phyloP scores from a whole-genome alignment of 2,329 filamentous ascomycete species.

The Cladosporium sp. region DNA sequence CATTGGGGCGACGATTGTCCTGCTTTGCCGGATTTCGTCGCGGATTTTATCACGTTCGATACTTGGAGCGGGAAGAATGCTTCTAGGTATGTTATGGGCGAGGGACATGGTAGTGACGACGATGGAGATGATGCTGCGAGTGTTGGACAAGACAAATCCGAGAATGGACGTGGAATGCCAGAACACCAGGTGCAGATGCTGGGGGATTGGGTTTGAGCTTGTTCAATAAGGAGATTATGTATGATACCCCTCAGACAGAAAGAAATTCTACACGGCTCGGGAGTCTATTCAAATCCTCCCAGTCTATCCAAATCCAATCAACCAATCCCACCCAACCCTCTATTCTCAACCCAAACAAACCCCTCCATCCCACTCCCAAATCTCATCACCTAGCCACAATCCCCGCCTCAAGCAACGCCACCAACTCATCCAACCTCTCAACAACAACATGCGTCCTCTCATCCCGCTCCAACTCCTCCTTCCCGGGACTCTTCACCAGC shows the following conservation, averaged over 20 bases:
- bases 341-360: too few species aligned
- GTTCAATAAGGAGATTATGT: too few species aligned
- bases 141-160: background rate
- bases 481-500: slow-evolving; percentile 51
- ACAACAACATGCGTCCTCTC: slow-evolving; percentile 31
- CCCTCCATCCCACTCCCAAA: background rate
- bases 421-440: slow-evolving; percentile 14
- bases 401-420: slow-evolving; percentile 1
- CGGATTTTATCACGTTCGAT: slow-evolving; percentile 6
- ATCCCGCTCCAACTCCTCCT: slow-evolving; percentile 32
- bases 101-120: too few species aligned
- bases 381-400: background rate
- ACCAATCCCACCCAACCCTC: too few species aligned
- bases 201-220: slow-evolving; percentile 7
- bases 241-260: too few species aligned
- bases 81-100: background rate
- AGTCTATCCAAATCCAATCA: background rate
- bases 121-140: background rate
- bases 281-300: too few species aligned
- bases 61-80: slow-evolving; percentile 12
- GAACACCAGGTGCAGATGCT: slow-evolving; percentile 8
- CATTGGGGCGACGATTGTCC: slow-evolving; percentile 23
- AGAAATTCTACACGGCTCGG: too few species aligned
- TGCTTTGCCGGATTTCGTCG: slow-evolving; percentile 13
- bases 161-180: background rate